Evolutionary conservation across 208 protist species (phyloP).

Genomic region (Trypanosoma conorhini): DNA sequence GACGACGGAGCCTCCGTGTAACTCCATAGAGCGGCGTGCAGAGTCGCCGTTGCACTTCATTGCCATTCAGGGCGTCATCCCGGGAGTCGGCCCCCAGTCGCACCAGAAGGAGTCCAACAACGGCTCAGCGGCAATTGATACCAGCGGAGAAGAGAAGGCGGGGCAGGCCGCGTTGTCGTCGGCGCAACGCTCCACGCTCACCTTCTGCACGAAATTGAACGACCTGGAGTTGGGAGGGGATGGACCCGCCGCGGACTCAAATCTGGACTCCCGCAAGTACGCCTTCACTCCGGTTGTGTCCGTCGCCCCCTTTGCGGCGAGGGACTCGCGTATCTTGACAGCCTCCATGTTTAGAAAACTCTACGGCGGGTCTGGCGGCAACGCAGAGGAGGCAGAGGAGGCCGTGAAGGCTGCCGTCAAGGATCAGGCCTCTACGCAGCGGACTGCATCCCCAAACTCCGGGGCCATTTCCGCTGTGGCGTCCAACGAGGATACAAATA

Average conservation of each 20-base stretch:
- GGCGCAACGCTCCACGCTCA: slow-evolving; percentile 34
- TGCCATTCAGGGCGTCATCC: too few species aligned
- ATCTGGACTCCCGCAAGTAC: slow-evolving; percentile 15
- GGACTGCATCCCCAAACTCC: background rate
- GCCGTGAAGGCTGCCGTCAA: background rate
- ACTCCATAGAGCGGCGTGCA: background rate
- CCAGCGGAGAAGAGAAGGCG: background rate
- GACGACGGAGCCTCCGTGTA: background rate
- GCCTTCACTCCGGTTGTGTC: slow-evolving; percentile 60
- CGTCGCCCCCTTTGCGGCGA: slow-evolving; percentile 39
- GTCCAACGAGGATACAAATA: background rate
- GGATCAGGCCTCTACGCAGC: background rate
- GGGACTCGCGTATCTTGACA: slow-evolving; percentile 31
- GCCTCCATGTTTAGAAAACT: slow-evolving; percentile 31
- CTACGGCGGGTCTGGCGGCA: slow-evolving; percentile 3
- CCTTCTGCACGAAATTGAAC: slow-evolving; percentile 49
- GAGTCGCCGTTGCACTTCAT: too few species aligned
- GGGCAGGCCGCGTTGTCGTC: background rate
- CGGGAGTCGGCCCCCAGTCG: too few species aligned
- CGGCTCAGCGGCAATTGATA: too few species aligned
- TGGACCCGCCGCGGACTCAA: background rate
- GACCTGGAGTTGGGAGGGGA: slow-evolving; percentile 21
- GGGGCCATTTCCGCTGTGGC: background rate
- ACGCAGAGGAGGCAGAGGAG: background rate
- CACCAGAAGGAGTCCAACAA: background rate